phyloP scores from a whole-genome alignment of 2,329 filamentous ascomycete species.

The Aureobasidium musti region DNA sequence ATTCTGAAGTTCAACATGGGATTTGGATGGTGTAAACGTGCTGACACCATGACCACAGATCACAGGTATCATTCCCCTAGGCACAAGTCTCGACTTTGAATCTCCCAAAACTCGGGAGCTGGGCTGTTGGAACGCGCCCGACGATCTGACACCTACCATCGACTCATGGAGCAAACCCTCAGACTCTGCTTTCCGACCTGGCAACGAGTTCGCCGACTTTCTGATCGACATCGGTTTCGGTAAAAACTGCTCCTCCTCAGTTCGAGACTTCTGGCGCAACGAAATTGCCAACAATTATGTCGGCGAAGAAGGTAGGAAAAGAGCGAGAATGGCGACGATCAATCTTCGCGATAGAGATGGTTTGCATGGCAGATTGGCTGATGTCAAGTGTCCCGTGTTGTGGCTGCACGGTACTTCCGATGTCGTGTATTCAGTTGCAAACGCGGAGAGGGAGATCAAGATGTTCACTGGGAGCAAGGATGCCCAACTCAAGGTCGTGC shows the following conservation, averaged over 20 bases:
- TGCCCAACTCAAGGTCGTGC: not conserved
- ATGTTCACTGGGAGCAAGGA: conserved; percentile 47
- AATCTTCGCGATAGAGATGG: conserved; percentile 54
- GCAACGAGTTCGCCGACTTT: conserved; percentile 49
- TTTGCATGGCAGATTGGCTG: conserved; percentile 48
- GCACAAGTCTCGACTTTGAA: conserved; percentile 56
- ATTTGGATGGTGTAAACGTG: too few relatives aligned
- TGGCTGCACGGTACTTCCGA: conserved; percentile 54
- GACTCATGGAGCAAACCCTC: conserved; percentile 44
- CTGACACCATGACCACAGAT: conserved; percentile 43
- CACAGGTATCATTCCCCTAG: conserved; percentile 54
- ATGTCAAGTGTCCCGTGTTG: conserved; percentile 55
- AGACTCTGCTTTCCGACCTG: conserved; percentile 49
- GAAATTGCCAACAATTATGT: conserved; percentile 50
- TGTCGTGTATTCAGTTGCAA: conserved; percentile 46
- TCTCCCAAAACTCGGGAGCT: conserved; percentile 47
- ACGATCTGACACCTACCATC: conserved; percentile 43
- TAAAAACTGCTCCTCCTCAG: conserved; percentile 42
- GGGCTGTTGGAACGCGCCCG: conserved; percentile 53
- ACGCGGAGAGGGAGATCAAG: conserved; percentile 52
- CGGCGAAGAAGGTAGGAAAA: conserved; percentile 53
- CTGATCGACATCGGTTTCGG: conserved; percentile 53
- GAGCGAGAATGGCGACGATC: conserved; percentile 53
- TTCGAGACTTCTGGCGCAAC: conserved; percentile 48
- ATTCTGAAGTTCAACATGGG: too few relatives aligned